Base-by-base conservation (phyloP, 352 stramenopile genomes). In the Phytopythium sindhum region DNA sequence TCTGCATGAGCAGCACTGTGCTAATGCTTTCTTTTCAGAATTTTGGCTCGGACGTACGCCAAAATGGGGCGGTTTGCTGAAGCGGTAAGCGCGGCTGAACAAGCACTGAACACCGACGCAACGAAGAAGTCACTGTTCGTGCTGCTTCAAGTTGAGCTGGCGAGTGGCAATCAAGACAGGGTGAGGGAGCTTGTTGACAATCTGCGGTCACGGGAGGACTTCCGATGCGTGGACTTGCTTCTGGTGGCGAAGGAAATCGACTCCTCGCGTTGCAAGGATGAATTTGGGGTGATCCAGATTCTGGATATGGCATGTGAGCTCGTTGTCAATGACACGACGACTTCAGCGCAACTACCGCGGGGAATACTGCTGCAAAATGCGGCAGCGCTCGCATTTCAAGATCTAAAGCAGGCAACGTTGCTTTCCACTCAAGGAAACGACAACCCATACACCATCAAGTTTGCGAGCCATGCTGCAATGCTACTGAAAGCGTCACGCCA, bases 81-180 rank as follows among this genome's bases (percentile, higher is more conserved):
- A 54, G 82, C 78, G 29, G 50, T 62, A 6, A 61, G 72, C 8
- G 89, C 67, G 74, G 81, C 82, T 14, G 41, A 78, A 33, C 70
- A 86, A 61, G 85, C 85, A 44, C 64, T 77, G 44, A 41, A 37
- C n/a, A 48, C 53, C n/a, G 80, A 91, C 29, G 53, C 66, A 35
- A 86, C 79, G 1, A 91, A 90, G 48, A 74, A 80, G 56, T 93
- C 81, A 10, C 42, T 91, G 0, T 81, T 88, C 58, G 65, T 62
- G n/a, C 23, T 85, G 28, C 85, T 93, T 50, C 75, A 83, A 65
- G 77, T 62, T 35, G 65, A 60, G 33, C 55, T 93, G 17, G 44
- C 66, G 47, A 53, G 26, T 9, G 24, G 50, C 35, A 66, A 72
- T 11, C 33, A 71, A 57, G 42, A 71, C 23, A 41, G 58, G 5